Evolutionary conservation across 1,284 basidiomycete genomes (phyloP).

Genomic region (Irpex sp.): DNA sequence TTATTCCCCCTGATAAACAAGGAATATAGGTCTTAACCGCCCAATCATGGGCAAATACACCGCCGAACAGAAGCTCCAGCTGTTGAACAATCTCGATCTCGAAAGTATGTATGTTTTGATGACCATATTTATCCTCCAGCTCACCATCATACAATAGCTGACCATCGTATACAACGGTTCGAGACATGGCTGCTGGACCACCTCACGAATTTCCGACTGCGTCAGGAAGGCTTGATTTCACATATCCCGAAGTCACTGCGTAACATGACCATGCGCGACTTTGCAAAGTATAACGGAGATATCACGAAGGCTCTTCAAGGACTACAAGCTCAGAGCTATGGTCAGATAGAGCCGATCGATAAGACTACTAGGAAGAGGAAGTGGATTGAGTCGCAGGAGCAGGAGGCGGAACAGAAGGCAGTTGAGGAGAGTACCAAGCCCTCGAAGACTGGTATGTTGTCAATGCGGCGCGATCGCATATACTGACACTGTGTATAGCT

Average conservation of each 20-base stretch:
- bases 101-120: constrained; percentile 52
- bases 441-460: constrained; percentile 54
- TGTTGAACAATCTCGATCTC: constrained; percentile 72
- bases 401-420: constrained; percentile 33
- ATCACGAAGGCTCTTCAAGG: constrained; percentile 64
- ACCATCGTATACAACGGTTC: constrained; percentile 62
- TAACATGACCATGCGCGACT: constrained; percentile 67
- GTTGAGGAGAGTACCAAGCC: constrained; percentile 44
- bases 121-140: constrained; percentile 38
- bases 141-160: constrained; percentile 23
- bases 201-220: constrained; percentile 64
- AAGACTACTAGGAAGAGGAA: constrained; percentile 68
- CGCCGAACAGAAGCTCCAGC: constrained; percentile 66
- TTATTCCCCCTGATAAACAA: not conserved
- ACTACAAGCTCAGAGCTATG: constrained; percentile 49
- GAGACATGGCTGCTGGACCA: constrained; percentile 68
- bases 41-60: constrained; percentile 31
- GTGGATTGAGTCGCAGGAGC: constrained; percentile 62
- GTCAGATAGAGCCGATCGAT: constrained; percentile 53
- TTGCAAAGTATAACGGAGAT: constrained; percentile 74
- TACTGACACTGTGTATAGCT: constrained; percentile 33
- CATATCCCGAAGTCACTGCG: constrained; percentile 73
- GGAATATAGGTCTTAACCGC: not conserved
- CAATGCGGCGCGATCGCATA: not conserved
- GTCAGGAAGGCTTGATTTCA: constrained; percentile 70